Evolutionary conservation across 2,329 filamentous ascomycete species (phyloP).

Genomic region (Keithomyces neogunnii): DNA sequence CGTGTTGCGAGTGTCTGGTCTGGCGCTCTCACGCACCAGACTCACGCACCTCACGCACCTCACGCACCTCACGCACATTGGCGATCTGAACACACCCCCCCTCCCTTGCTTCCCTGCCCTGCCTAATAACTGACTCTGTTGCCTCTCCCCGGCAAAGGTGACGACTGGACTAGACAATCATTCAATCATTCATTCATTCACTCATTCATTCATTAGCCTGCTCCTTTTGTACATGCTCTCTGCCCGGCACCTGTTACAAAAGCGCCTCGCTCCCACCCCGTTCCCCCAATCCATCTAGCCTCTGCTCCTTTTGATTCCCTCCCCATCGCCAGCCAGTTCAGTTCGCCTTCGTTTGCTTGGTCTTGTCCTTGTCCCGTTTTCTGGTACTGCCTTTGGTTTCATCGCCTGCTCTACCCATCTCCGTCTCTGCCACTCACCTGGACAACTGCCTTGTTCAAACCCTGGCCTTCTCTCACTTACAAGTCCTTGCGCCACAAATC

Average conservation of each 20-base stretch:
- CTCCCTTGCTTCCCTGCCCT: slow-evolving; percentile 7
- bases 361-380: background rate
- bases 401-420: background rate
- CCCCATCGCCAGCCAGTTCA: slow-evolving; percentile 7
- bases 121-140: slow-evolving; percentile 7
- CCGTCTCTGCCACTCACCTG: background rate
- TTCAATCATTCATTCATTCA: background rate
- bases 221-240: background rate
- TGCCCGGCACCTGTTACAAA: slow-evolving; percentile 10
- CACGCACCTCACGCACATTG: background rate
- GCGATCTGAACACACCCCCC: background rate
- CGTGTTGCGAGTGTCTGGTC: background rate
- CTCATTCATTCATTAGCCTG: slow-evolving; percentile 5
- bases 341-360: slow-evolving; percentile 1
- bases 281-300: background rate
- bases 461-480: slow-evolving; percentile 4
- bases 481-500: slow-evolving; percentile 9
- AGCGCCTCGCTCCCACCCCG: slow-evolving; percentile 11
- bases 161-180: background rate
- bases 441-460: no score
- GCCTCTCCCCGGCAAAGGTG: background rate
- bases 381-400: background rate
- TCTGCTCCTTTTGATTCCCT: slow-evolving; percentile 7
- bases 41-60: background rate
- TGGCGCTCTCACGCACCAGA: background rate